These are phyloP conservation scores for Geosmithia putterillii DNA, from an alignment of 2,329 filamentous ascomycete genomes.

Conservation along the genomic window DNA sequence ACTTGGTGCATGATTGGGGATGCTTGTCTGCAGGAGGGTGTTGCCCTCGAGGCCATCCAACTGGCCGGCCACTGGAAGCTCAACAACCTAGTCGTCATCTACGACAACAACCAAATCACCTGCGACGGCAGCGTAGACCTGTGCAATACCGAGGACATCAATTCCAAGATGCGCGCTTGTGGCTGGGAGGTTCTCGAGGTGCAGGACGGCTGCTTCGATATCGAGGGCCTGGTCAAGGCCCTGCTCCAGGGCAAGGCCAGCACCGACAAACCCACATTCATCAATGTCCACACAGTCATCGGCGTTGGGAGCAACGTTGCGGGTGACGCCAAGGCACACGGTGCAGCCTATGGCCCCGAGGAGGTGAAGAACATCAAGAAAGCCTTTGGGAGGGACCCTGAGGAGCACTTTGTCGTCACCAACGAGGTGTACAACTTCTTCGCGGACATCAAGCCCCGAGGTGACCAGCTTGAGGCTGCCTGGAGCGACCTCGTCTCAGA, in stretches of 20 bases:
- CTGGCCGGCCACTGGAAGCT: constrained; percentile 42
- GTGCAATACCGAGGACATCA: constrained; percentile 42
- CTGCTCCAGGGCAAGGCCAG: constrained; percentile 28
- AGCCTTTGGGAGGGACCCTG: constrained; percentile 17
- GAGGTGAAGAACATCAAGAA: constrained; percentile 31
- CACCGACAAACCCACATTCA: constrained; percentile 39
- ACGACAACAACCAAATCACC: constrained; percentile 49
- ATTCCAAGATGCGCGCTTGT: constrained; percentile 43
- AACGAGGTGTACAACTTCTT: constrained; percentile 40
- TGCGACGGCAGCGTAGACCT: constrained; percentile 43
- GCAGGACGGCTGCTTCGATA: constrained; percentile 37
- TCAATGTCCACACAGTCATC: constrained; percentile 46
- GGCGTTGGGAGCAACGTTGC: constrained; percentile 35
- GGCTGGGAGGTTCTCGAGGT: constrained; percentile 45
- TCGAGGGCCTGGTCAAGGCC: constrained; percentile 27
- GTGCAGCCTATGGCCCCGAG: constrained; percentile 40
- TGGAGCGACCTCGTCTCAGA: constrained; percentile 29
- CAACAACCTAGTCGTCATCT: constrained; percentile 44
- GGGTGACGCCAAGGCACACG: constrained; percentile 42
- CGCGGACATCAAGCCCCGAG: constrained; percentile 26
- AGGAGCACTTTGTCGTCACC: constrained; percentile 21
- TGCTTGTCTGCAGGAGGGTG: constrained; percentile 46
- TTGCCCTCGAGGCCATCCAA: constrained; percentile 42
- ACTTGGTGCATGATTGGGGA: constrained; percentile 47
- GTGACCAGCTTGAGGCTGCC: constrained; percentile 28